Percentiles rank a stretch among this genome's conserved stretches.
These are phyloP conservation scores for Zostera marina DNA, from an alignment of 116 monocot genomes.

Conservation along the genomic window DNA sequence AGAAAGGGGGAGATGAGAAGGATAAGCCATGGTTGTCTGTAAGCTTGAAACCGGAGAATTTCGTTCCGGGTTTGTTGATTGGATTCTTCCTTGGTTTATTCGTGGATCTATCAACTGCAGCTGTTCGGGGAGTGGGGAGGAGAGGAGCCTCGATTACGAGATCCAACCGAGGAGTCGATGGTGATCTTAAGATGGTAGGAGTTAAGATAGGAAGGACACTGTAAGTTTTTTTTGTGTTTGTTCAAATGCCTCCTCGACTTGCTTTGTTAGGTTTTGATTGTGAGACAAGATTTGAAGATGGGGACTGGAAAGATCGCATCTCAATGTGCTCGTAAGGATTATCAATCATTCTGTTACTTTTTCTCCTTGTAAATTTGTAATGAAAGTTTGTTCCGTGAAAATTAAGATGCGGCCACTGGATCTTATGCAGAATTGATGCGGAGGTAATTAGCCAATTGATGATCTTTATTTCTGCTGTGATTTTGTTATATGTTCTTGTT, in stretches of 20 bases:
- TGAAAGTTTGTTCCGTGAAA: neutral
- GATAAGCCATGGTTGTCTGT: constrained; percentile 47
- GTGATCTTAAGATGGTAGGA: constrained; percentile 94
- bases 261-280: constrained; percentile 63
- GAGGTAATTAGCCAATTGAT: constrained; percentile 27
- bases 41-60: constrained; percentile 57
- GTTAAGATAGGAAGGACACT: too few relatives aligned
- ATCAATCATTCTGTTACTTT: neutral
- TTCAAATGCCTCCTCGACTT: neutral
- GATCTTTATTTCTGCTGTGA: neutral
- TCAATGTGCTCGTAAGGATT: constrained; percentile 97
- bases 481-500: neutral
- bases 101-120: constrained; percentile 26
- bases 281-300: constrained; percentile 94
- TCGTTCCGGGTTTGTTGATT: constrained; percentile 59
- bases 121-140: neutral
- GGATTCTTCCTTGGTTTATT: constrained; percentile 77
- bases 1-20: constrained; percentile 38
- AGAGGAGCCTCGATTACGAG: constrained; percentile 10
- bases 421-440: constrained; percentile 57
- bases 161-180: constrained; percentile 5
- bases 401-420: constrained; percentile 85
- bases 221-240: too few relatives aligned
- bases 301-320: constrained; percentile 88
- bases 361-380: neutral